Base-by-base conservation (phyloP, 805 yeast genomes). In the Jamesozyma spencerorum region DNA sequence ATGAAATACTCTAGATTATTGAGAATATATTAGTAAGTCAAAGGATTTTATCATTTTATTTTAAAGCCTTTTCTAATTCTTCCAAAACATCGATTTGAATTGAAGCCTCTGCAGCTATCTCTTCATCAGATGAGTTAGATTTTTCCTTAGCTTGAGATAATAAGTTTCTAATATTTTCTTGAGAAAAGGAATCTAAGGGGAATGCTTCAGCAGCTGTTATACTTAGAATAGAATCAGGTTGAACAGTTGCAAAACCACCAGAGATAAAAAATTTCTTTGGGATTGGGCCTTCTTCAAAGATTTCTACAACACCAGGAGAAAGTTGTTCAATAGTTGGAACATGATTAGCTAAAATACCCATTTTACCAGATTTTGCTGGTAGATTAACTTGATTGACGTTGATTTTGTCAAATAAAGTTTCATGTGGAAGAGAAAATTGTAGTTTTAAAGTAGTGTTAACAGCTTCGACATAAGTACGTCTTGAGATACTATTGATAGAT, bases 321-420 rank as follows among this genome's bases (percentile, higher is more conserved):
- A 92, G 79, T 75, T 92, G 95, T 72, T 92, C 97, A 50, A 90
- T 86, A 57, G 84, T 78, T 58, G 98, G 97, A 60, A 92, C 95
- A 79, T 92, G 98, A 72, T 85, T 82, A 56, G 97, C 96, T 62
- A 92, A 72, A 51, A 92, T 77, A 85, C 98, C 98, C 68, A 90
- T 77, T 63, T 85, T 94, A 65, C 98, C 98, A 53, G 92, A 80
- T 58, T 81, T 74, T 49, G 95, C 94, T 60, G 98, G 98, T 54
- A 92, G 74, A 72, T 92, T 92, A 55, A 92, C 97, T 74, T 92
- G 86, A 60, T 64, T 60, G 34, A 69, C 73, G 32, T 49, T 45
- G 39, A 55, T 62, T 41, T 75, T 75, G 39, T 76, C 57, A 63
- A 70, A 78, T 58, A 78, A 64, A 44, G 82, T 62, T 67, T 81